Evolutionary conservation across 129 eudicot genomes (phyloP).

Genomic region (Logfia minima): DNA sequence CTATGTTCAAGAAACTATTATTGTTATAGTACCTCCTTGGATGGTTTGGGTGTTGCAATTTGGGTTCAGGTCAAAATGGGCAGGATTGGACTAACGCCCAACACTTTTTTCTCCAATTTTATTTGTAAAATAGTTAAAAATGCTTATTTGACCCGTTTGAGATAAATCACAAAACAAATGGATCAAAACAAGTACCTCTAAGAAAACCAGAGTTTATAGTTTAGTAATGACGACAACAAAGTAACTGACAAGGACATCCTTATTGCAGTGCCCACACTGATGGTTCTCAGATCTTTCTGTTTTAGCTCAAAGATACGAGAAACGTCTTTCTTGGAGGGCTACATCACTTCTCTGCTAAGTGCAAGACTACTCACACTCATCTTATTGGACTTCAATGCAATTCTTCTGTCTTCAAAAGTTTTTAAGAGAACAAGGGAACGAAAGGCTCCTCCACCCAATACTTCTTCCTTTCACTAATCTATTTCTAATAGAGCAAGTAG

Average conservation of each 20-base stretch:
- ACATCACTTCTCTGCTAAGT: conserved; percentile 31
- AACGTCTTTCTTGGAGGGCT: conserved; percentile 44
- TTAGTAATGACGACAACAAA: background rate
- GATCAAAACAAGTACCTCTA: background rate
- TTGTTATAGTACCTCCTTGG: no score
- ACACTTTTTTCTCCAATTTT: background rate
- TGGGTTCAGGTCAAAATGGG: no score
- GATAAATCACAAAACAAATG: conserved; percentile 5
- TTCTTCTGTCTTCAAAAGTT: conserved; percentile 68
- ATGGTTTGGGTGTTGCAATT: no score
- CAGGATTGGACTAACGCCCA: no score
- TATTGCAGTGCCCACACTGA: conserved; percentile 78
- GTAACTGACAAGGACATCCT: conserved; percentile 78
- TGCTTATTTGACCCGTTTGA: background rate
- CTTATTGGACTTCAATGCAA: conserved; percentile 62
- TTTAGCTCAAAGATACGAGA: conserved; percentile 69
- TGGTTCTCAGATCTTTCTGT: conserved; percentile 54
- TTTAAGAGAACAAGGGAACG: conserved; percentile 80
- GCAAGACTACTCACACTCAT: conserved; percentile 33
- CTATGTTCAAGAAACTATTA: no score
- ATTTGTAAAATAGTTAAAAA: background rate
- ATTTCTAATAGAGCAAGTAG: background rate
- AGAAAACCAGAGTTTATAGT: background rate
- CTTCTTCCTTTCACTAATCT: conserved; percentile 54
- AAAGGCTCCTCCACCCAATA: conserved; percentile 86